These are phyloP conservation scores for Aspergillus fumigatiaffinis DNA, from an alignment of 2,329 filamentous ascomycete genomes.

Conservation along the genomic window DNA sequence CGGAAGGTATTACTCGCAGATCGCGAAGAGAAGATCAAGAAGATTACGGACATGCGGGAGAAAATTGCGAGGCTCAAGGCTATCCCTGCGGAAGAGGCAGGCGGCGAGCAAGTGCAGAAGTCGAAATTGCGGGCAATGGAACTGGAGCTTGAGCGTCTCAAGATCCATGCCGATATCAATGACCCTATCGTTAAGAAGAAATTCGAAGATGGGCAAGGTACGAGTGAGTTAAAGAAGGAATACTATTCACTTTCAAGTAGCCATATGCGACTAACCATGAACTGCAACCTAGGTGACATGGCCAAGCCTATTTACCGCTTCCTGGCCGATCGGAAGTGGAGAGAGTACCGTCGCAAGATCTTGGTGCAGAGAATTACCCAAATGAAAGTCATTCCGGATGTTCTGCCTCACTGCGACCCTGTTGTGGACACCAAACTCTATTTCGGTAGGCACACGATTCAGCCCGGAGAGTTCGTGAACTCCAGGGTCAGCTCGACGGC, in stretches of 20 bases:
- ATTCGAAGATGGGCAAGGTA: conserved; percentile 88
- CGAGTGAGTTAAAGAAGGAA: neutral
- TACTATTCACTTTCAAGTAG: neutral
- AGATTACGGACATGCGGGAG: conserved; percentile 64
- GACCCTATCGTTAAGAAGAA: conserved; percentile 89
- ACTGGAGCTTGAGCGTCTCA: conserved; percentile 69
- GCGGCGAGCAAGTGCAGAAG: conserved; percentile 63
- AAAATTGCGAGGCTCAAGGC: conserved; percentile 66
- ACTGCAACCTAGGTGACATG: conserved; percentile 69
- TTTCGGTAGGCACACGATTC: conserved; percentile 67
- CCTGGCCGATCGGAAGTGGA: conserved; percentile 85
- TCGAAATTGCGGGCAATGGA: conserved; percentile 66
- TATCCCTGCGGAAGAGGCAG: conserved; percentile 54
- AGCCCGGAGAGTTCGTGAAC: conserved; percentile 74
- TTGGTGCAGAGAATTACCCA: conserved; percentile 81
- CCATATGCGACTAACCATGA: neutral
- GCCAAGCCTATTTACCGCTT: conserved; percentile 92
- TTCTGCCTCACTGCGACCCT: conserved; percentile 76
- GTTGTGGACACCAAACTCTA: conserved; percentile 74
- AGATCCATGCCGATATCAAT: conserved; percentile 90
- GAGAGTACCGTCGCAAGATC: conserved; percentile 71
- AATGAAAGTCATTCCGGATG: conserved; percentile 82
- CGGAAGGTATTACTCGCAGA: conserved; percentile 77
- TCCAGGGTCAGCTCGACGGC: conserved; percentile 68
- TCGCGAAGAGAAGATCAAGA: conserved; percentile 71